Evolutionary conservation across 2,329 filamentous ascomycete genomes (phyloP).

Genomic region (Fusarium gaditjirri): DNA sequence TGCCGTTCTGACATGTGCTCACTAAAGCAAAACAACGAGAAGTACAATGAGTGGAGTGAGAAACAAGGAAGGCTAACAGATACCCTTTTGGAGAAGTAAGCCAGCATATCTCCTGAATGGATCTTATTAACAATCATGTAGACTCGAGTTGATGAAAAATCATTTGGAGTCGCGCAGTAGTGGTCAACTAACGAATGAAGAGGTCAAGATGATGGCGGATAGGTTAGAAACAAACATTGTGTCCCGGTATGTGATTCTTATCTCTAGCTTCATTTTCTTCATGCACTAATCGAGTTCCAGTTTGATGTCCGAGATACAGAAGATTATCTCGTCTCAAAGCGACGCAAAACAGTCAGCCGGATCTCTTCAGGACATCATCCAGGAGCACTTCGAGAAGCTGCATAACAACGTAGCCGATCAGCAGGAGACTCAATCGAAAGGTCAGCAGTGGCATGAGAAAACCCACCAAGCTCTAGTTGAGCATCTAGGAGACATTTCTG

Average conservation of each 20-base stretch:
- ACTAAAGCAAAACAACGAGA: slow-evolving; percentile 20
- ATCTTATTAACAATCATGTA: slow-evolving; percentile 14
- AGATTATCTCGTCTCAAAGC: slow-evolving; percentile 16
- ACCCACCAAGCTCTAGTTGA: slow-evolving; percentile 5
- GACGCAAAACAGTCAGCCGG: slow-evolving; percentile 11
- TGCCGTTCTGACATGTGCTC: slow-evolving; percentile 37
- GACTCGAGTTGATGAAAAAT: slow-evolving; percentile 27
- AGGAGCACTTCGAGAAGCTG: slow-evolving; percentile 15
- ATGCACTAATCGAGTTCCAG: slow-evolving; percentile 12
- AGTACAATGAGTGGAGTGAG: background rate
- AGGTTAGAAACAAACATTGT: slow-evolving; percentile 31
- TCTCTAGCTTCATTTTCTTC: background rate
- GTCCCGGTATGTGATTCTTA: slow-evolving; percentile 20
- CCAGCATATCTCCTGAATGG: background rate
- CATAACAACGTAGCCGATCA: background rate
- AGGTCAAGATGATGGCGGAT: slow-evolving; percentile 14
- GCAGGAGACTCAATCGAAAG: background rate
- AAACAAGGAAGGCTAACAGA: background rate
- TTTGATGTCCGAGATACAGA: slow-evolving; percentile 28
- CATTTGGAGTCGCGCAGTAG: background rate
- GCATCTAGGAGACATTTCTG: slow-evolving; percentile 13
- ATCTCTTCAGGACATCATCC: slow-evolving; percentile 3
- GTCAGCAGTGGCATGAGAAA: background rate
- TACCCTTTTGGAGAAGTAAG: slow-evolving; percentile 36
- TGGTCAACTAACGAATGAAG: background rate